Conservation (phyloP, 306 rosid species). For the Biancaea sappan region DNA sequence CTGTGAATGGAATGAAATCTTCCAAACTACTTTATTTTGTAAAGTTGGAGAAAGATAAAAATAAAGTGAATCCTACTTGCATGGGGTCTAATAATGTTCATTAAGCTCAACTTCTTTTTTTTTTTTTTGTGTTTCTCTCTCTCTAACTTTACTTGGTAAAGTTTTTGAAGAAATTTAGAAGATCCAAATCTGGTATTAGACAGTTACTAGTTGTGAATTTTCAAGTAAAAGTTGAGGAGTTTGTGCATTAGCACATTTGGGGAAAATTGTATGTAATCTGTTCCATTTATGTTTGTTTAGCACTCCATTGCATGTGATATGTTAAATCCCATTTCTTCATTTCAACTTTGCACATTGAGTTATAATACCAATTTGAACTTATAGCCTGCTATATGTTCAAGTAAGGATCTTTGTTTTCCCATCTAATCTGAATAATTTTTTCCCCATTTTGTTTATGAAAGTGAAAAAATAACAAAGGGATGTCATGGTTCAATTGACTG, state of each 20-base stretch:
- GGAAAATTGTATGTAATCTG: neutral
- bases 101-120: too few relatives aligned
- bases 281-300: neutral
- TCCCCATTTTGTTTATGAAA: neutral
- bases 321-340: neutral
- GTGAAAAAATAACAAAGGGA: neutral
- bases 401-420: neutral
- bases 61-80: too few relatives aligned
- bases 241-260: constrained; percentile 3
- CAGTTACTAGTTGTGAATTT: neutral
- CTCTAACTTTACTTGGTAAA: too few relatives aligned
- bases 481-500: neutral
- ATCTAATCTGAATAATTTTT: neutral
- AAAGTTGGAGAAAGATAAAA: too few relatives aligned
- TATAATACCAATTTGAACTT: neutral
- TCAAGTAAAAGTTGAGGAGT: constrained; percentile 1
- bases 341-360: neutral
- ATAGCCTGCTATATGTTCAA: neutral
- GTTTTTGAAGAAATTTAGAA: too few relatives aligned
- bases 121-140: too few relatives aligned
- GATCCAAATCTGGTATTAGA: too few relatives aligned
- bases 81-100: too few relatives aligned
- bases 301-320: neutral
- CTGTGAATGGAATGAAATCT: too few relatives aligned
- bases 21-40: too few relatives aligned